phyloP scores from a whole-genome alignment of 2,329 filamentous ascomycete genomes.

The Fusarium pseudoanthophilum region DNA sequence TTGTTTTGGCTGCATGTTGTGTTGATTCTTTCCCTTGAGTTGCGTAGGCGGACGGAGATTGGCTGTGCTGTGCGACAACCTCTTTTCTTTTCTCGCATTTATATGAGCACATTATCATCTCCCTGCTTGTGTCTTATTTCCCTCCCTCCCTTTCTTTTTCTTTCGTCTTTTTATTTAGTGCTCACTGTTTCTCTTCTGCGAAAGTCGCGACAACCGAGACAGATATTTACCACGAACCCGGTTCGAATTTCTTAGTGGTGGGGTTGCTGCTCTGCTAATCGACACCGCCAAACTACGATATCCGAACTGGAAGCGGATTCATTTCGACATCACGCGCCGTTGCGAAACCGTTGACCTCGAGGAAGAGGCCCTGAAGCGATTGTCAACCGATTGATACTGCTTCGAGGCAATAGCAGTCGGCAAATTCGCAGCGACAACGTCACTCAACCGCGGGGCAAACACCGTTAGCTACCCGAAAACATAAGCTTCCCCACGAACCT shows the following conservation, averaged over 20 bases:
- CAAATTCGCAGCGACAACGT: background rate
- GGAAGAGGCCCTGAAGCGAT: background rate
- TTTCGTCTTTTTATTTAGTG: constrained; percentile 2
- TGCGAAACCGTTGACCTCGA: background rate
- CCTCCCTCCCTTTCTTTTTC: background rate
- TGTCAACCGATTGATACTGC: background rate
- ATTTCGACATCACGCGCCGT: constrained; percentile 6
- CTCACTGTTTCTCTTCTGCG: background rate
- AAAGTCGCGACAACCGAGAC: constrained; percentile 1
- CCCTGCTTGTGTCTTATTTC: background rate
- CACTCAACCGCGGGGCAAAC: constrained; percentile 7
- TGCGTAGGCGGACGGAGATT: constrained; percentile 26
- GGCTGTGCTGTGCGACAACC: constrained; percentile 26
- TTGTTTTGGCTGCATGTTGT: constrained; percentile 34
- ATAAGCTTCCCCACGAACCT: constrained; percentile 11
- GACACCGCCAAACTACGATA: constrained; percentile 38
- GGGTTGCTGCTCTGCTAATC: constrained; percentile 32
- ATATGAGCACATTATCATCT: constrained; percentile 16
- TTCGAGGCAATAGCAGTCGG: background rate
- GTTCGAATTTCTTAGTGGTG: constrained; percentile 36
- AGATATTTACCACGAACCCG: constrained; percentile 9
- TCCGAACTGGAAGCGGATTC: constrained; percentile 16
- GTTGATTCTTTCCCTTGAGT: constrained; percentile 27
- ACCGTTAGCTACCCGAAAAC: constrained; percentile 10
- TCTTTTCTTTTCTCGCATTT: constrained; percentile 30